Conservation (phyloP, 2,329 filamentous ascomycete genomes). For the Cordyceps militaris region DNA sequence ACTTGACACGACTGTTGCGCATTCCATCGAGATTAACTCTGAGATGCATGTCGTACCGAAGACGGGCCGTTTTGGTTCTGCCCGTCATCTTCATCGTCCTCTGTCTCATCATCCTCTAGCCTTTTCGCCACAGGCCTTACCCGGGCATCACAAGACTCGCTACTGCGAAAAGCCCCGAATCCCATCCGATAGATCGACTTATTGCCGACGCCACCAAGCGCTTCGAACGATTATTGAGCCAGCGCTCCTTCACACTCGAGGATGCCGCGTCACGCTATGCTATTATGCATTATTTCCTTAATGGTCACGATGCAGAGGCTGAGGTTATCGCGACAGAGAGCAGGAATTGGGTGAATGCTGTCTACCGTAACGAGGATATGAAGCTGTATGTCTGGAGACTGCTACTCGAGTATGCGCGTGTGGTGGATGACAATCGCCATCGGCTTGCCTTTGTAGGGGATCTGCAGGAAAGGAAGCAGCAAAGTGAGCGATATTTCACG, state of each 20-base stretch:
- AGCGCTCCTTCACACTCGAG: conserved; percentile 36
- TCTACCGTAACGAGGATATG: conserved; percentile 49
- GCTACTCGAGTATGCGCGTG: conserved; percentile 37
- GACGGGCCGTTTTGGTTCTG: not conserved
- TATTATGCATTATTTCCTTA: conserved; percentile 35
- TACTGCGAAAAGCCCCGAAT: not conserved
- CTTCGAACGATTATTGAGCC: conserved; percentile 27
- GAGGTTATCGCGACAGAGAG: conserved; percentile 43
- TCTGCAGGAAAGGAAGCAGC: conserved; percentile 7
- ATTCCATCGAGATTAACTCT: not conserved
- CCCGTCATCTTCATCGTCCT: not conserved
- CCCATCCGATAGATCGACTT: conserved; percentile 37
- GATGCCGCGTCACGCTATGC: conserved; percentile 37
- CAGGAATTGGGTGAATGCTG: conserved; percentile 44
- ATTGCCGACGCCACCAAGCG: conserved; percentile 30
- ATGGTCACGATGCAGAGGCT: conserved; percentile 35
- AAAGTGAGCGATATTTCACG: too few relatives aligned
- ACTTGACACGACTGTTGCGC: not conserved
- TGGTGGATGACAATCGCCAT: conserved; percentile 27
- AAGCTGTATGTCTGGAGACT: conserved; percentile 47
- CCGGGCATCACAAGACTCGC: conserved; percentile 1
- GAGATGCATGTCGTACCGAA: not conserved
- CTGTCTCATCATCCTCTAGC: not conserved
- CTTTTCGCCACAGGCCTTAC: not conserved
- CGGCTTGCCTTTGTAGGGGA: conserved; percentile 24